These are phyloP conservation scores for Penicillium steckii DNA, from an alignment of 495 filamentous ascomycete species.

Conservation along the genomic window DNA sequence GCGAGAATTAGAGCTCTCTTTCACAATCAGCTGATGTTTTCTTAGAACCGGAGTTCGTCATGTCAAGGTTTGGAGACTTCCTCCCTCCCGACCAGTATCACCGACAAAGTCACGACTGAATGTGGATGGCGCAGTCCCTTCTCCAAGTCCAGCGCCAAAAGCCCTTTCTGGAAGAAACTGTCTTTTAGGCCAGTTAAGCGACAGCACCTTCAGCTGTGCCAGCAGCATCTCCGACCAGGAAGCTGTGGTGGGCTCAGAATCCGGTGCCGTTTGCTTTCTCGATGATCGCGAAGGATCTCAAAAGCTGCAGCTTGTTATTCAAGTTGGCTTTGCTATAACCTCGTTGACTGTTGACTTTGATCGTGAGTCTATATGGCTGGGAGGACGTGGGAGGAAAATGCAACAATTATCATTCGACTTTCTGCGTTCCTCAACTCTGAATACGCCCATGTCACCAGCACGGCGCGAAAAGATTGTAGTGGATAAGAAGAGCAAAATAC, in stretches of 20 bases:
- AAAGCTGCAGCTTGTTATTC: slow-evolving; percentile 50
- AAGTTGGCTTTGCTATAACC: slow-evolving; percentile 38
- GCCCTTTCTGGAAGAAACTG: slow-evolving; percentile 62
- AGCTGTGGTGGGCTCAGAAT: slow-evolving; percentile 48
- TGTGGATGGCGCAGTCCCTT: slow-evolving; percentile 36
- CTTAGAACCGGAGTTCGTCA: slow-evolving; percentile 78
- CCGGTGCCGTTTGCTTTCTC: slow-evolving; percentile 54
- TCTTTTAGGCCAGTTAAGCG: slow-evolving; percentile 58
- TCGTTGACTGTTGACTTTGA: slow-evolving; percentile 57
- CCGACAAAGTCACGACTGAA: slow-evolving; percentile 48
- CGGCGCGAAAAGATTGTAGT: slow-evolving; percentile 17
- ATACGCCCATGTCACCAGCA: slow-evolving; percentile 27
- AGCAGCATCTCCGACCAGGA: slow-evolving; percentile 64
- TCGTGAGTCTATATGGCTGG: slow-evolving; percentile 52
- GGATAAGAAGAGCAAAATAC: slow-evolving; percentile 29
- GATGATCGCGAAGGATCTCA: slow-evolving; percentile 73
- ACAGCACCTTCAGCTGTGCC: slow-evolving; percentile 80
- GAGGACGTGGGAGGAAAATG: slow-evolving; percentile 47
- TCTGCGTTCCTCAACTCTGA: slow-evolving; percentile 23
- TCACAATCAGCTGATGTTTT: slow-evolving; percentile 8
- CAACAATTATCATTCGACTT: slow-evolving; percentile 39
- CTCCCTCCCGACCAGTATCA: slow-evolving; percentile 52
- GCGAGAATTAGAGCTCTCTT: neutral
- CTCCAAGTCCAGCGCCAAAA: slow-evolving; percentile 48
- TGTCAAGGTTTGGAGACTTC: slow-evolving; percentile 89